Base-by-base conservation (phyloP, 768 basidiomycete genomes). In the Mrakia frigida region DNA sequence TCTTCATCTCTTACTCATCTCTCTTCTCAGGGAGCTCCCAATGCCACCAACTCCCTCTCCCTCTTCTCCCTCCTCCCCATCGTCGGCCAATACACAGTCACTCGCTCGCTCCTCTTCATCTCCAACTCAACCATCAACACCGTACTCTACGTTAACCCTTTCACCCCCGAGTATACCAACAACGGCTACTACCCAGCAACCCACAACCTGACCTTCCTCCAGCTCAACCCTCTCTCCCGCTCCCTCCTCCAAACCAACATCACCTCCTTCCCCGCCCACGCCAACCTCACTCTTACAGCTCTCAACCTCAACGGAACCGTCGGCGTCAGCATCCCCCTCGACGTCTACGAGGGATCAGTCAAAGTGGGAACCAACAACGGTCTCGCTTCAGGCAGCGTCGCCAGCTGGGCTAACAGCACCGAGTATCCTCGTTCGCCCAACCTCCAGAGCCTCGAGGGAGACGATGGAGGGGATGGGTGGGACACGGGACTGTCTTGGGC, bases 41-140 rank as follows among this genome's bases (percentile, higher is more conserved):
- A 56, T 25, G n/a, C 56, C 56, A 56, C 56, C 56, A 6, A 28
- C 2, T 56, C 56, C 68, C 63, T 75, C 74, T 41, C 68, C 68
- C 35, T 75, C 74, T 37, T 68, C 37, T 52, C 65, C 74, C 35
- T 75, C 61, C 33, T 75, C 74, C 52, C 56, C 60, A 53, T 75
- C 74, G 39, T 52, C 74, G 52, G 63, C 50, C 43, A 53, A 75
- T 31, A 70, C 74, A 43, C 25, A 46, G 50, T 56, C 43, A n/a
- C 14, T 50, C n/a, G 18, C 28, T 28, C 65, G 23, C 43, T 68
- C 65, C 70, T 37, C 46, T 68, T 68, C 43, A 52, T 50, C 61
- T 31, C 41, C 56, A 41, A 56, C 56, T 56, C 56, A 25, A 56
- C 56, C 2, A 56, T 56, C n/a, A 56, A 56, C n/a, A 56, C 56